phyloP scores from a whole-genome alignment of 305 asterid genomes.

The Fraxinus sp. region DNA sequence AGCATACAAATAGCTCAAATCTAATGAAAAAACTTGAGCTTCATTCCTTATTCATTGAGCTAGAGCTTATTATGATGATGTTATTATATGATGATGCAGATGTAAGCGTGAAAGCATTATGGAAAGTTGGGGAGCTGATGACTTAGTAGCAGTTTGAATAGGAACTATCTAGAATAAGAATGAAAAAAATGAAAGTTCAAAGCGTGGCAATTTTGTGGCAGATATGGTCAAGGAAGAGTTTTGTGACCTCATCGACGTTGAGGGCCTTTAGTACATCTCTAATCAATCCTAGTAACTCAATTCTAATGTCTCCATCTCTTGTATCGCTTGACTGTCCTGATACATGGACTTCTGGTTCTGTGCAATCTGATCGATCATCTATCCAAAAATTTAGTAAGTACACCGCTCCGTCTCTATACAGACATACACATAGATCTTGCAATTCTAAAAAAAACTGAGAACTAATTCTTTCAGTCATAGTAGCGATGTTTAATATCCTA shows the following conservation, averaged over 20 bases:
- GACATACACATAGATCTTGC: not conserved
- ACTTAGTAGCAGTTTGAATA: conserved; percentile 11
- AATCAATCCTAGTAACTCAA: conserved; percentile 24
- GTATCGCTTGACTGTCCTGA: conserved; percentile 61
- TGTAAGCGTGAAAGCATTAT: not conserved
- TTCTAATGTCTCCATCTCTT: conserved; percentile 58
- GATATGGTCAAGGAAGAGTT: conserved; percentile 21
- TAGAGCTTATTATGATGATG: not conserved
- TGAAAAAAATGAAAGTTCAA: conserved; percentile 32
- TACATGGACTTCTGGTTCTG: conserved; percentile 47
- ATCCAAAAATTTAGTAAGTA: conserved; percentile 42
- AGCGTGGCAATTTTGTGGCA: conserved; percentile 25
- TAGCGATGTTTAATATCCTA: not conserved
- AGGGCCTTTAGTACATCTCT: conserved; percentile 32
- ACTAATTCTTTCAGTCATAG: not conserved
- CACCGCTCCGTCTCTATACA: not conserved
- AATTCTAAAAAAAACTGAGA: not conserved
- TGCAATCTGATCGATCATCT: conserved; percentile 27
- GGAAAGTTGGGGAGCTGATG: conserved; percentile 12
- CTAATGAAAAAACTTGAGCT: not conserved
- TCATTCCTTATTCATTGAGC: not conserved
- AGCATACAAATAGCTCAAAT: not conserved
- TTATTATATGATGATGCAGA: not conserved
- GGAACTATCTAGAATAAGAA: conserved; percentile 24
- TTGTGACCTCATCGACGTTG: conserved; percentile 15